A percentile compares a stretch with the other conserved stretches of the same genome.
These are phyloP conservation scores for Dillenia suffruticosa DNA, from an alignment of 164 flowering plant genomes.

Conservation along the genomic window DNA sequence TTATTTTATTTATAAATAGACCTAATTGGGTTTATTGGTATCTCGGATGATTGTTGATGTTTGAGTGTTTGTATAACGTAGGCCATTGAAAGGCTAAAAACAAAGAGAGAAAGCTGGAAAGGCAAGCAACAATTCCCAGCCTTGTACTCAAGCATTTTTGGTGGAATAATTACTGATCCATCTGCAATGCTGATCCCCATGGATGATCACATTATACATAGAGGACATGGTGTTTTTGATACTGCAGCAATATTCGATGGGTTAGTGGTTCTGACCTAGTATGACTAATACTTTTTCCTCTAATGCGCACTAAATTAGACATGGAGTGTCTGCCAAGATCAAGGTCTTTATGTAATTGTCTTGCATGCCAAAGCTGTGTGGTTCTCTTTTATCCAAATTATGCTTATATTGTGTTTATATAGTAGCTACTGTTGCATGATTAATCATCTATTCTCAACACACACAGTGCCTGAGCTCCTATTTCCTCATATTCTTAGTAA, in stretches of 20 bases:
- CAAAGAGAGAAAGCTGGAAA: slow-evolving; percentile 25
- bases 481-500: too few species aligned
- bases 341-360: too few species aligned
- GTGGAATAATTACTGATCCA: slow-evolving; percentile 83
- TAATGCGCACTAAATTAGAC: too few species aligned
- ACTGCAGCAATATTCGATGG: slow-evolving; percentile 84
- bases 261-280: slow-evolving; percentile 30
- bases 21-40: neutral
- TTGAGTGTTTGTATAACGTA: slow-evolving; percentile 5
- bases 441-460: too few species aligned
- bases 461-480: too few species aligned
- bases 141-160: slow-evolving; percentile 79
- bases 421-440: too few species aligned
- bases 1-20: neutral
- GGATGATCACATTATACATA: slow-evolving; percentile 94
- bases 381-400: too few species aligned
- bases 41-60: too few species aligned
- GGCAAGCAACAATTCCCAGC: slow-evolving; percentile 70
- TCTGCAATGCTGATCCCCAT: slow-evolving; percentile 79
- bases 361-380: too few species aligned
- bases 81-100: slow-evolving; percentile 61
- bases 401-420: too few species aligned
- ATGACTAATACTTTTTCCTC: too few species aligned
- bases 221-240: slow-evolving; percentile 96
- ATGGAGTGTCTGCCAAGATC: too few species aligned